Evolutionary conservation across 1,284 basidiomycete species (phyloP), one percentile per base, ranked within the genome.

Genomic region (Moesziomyces antarcticus): DNA sequence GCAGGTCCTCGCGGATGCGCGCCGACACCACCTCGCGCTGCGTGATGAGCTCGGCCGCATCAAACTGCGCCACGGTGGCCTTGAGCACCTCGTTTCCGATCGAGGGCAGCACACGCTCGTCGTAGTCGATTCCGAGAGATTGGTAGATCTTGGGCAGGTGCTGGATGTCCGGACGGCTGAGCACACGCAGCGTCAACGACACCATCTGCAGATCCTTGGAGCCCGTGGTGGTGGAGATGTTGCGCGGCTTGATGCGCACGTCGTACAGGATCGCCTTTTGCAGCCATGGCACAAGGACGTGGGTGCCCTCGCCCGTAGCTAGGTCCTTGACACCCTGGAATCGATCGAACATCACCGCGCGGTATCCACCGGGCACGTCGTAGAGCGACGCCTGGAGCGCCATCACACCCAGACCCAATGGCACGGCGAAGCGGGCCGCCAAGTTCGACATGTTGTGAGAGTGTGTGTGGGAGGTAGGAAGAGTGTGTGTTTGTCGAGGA

Each of bases 311-410:
- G 51, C 57, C 37, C n/a, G 72, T 66, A 30, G 79, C 70, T 53
- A 67, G 50, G 50, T 71, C 64, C 69, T 81, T 75, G 50, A 98
- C 95, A 85, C 97, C 97, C 58, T 91, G 89, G 86, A 99, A 99
- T 80, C 96, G 89, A 86, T 99, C 96, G 86, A 99, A 99, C 91
- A 99, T 94, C 79, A 99, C 96, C 27, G 97, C 96, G 58, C 93
- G 89, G 86, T 91, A 94, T 48, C 95, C 94, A 54, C 84, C 84
- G 21, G 82, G 82, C 16, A 85, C 84, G 64, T 84, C 83, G 73
- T 84, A 85, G 49, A 85, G 75, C 40, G 79, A 81, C 9, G 84
- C 78, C 62, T 85, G 84, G n/a, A 82, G 70, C 13, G 78, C 77
- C 61, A 84, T 71, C n/a, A 82, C 77, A 21, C 78, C 81, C 27